Evolutionary conservation across 108 stramenopile species (phyloP), one percentile per base, ranked within the genome.

Genomic region (Nitzschia sp.): DNA sequence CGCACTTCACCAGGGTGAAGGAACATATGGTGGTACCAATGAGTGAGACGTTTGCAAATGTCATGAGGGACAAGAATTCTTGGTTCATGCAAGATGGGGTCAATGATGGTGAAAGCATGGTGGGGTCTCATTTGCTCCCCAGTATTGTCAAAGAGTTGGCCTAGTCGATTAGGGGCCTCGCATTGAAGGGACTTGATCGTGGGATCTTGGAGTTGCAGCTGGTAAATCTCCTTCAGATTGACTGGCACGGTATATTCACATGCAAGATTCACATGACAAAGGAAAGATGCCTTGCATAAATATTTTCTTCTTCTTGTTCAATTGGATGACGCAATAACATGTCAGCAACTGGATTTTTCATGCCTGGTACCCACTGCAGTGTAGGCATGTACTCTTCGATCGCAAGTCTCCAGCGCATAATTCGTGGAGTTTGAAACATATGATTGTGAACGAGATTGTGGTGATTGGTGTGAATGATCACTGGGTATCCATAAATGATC

Each of bases 311-410:
- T n/a, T n/a, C n/a, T 28, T 24, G 3, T 21, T 31, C n/a, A 23
- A 24, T 28, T 21, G 57, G 57, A 58, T 24, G 24, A 58, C 57
- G 57, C 5, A 29, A 58, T n/a, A 76, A 47, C 4, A 48, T 27
- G 23, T 76, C 75, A 19, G 75, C 75, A 15, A 62, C 60, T 3
- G 35, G 3, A 42, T 76, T 74, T 23, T 66, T 54, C 65, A 67
- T 34, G 34, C 74, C 74, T 6, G 45, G 25, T 24, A 61, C 11
- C 27, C 69, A 36, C 3, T 59, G 28, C 27, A 67, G 67, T 25
- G 71, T 35, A 19, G 71, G 75, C 28, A 46, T 70, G 46, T 46
- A 81, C 57, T 76, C 80, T 51, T 81, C 66, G 25, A 76, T 30
- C 4, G 75, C 31, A 17, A 66, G 59, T 23, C 75, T 23, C 80